phyloP scores from a whole-genome alignment of 2,329 filamentous ascomycete species.

The Cryphonectria nitschkei region DNA sequence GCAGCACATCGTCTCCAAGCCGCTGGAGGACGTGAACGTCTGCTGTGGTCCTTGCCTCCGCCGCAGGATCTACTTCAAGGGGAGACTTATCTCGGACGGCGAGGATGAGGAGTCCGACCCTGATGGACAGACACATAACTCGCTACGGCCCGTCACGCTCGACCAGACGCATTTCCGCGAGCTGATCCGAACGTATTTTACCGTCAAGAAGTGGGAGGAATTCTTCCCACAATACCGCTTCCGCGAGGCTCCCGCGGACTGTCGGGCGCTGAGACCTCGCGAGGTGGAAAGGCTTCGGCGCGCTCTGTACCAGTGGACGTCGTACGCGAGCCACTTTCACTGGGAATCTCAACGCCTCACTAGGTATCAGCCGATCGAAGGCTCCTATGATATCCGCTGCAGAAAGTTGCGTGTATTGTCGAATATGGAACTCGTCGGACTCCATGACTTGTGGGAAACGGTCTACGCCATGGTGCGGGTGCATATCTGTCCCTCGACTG shows the following conservation, averaged over 20 bases:
- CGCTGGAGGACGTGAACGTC: conserved; percentile 39
- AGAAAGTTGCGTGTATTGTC: conserved; percentile 50
- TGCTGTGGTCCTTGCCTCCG: conserved; percentile 43
- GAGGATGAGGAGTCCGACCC: not conserved
- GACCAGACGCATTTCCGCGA: conserved; percentile 34
- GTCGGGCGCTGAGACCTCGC: conserved; percentile 46
- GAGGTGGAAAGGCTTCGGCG: conserved; percentile 54
- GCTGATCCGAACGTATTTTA: conserved; percentile 39
- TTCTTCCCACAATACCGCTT: conserved; percentile 44
- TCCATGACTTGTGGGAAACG: conserved; percentile 50
- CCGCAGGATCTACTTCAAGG: conserved; percentile 45
- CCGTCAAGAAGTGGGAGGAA: conserved; percentile 45
- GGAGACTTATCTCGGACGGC: conserved; percentile 39
- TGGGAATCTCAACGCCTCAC: conserved; percentile 42
- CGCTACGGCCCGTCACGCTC: conserved; percentile 28
- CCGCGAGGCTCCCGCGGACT: conserved; percentile 45
- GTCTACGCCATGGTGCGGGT: conserved; percentile 49
- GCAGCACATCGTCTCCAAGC: conserved; percentile 49
- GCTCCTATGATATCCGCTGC: conserved; percentile 42
- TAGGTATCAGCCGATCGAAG: conserved; percentile 26
- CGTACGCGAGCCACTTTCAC: conserved; percentile 57
- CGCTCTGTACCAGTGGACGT: conserved; percentile 59
- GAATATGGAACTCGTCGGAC: conserved; percentile 48
- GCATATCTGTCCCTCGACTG: conserved; percentile 51
- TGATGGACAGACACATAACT: not conserved